A percentile compares a stretch with the other conserved stretches of the same genome.
Evolutionary conservation across 768 basidiomycete species (phyloP).

Genomic region (Cubamyces lactineus): DNA sequence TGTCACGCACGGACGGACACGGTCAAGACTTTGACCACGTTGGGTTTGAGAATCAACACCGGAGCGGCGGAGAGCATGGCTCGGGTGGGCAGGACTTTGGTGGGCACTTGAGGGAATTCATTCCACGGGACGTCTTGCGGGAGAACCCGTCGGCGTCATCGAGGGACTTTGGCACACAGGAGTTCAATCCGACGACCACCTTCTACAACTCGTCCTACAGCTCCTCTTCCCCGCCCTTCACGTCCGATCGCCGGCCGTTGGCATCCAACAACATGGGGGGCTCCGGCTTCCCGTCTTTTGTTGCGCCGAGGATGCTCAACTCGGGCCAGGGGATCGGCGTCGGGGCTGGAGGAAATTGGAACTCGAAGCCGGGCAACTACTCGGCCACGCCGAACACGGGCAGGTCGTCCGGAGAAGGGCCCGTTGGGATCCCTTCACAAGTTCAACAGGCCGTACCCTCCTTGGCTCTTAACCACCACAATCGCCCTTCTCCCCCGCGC

Average conservation of each 20-base stretch:
- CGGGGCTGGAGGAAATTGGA: slow-evolving; percentile 23
- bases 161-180: slow-evolving; percentile 21
- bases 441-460: slow-evolving; percentile 28
- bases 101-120: slow-evolving; percentile 19
- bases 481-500: slow-evolving; percentile 32
- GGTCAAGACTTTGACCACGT: slow-evolving; percentile 30
- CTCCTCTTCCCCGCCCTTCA: slow-evolving; percentile 29
- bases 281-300: slow-evolving; percentile 30
- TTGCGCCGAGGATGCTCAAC: slow-evolving; percentile 29
- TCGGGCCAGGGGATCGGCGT: slow-evolving; percentile 25
- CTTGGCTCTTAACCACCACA: slow-evolving; percentile 36
- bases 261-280: slow-evolving; percentile 18
- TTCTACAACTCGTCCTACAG: slow-evolving; percentile 27
- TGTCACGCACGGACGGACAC: slow-evolving; percentile 36
- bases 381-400: slow-evolving; percentile 25
- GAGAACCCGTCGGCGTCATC: slow-evolving; percentile 18
- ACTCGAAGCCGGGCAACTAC: slow-evolving; percentile 21
- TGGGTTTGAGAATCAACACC: slow-evolving; percentile 26
- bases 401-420: slow-evolving; percentile 23
- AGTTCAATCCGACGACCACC: slow-evolving; percentile 16
- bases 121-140: slow-evolving; percentile 23
- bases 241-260: slow-evolving; percentile 27
- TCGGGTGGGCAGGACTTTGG: slow-evolving; percentile 19
- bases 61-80: slow-evolving; percentile 23
- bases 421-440: slow-evolving; percentile 28